Evolutionary conservation across 495 filamentous ascomycete genomes (phyloP).

Genomic region (Hypoxylon perforatum): DNA sequence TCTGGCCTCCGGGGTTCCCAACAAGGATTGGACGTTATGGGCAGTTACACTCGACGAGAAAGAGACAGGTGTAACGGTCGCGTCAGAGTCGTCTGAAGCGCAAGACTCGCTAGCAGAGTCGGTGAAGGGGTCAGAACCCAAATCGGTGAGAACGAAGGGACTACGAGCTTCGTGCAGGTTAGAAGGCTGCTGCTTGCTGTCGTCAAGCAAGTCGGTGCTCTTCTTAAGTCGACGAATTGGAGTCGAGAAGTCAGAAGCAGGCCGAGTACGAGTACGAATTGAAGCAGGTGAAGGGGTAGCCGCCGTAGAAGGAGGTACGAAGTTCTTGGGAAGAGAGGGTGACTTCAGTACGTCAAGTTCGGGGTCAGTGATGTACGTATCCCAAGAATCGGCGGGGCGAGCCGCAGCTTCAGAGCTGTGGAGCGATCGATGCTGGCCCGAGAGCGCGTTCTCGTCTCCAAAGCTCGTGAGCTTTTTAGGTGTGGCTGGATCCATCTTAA

Average conservation of each 20-base stretch:
- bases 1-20: background rate
- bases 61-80: constrained; percentile 15
- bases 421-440: no score
- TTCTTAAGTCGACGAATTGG: no score
- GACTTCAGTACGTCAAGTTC: constrained; percentile 3
- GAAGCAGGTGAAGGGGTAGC: no score
- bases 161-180: no score
- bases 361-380: background rate
- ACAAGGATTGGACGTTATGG: background rate
- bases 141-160: no score
- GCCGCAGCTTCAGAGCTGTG: background rate
- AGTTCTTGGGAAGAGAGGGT: constrained; percentile 13
- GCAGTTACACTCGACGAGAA: constrained; percentile 1
- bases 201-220: no score
- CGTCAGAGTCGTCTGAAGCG: constrained; percentile 18
- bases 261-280: no score
- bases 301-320: background rate
- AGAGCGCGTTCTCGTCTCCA: no score
- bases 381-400: no score
- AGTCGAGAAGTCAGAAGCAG: background rate
- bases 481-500: no score
- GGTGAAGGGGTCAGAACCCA: constrained; percentile 1
- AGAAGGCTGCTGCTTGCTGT: no score
- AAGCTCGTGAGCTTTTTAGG: no score
- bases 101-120: background rate